phyloP scores from a whole-genome alignment of 2,329 filamentous ascomycete species.

The Colletotrichum nymphaeae region DNA sequence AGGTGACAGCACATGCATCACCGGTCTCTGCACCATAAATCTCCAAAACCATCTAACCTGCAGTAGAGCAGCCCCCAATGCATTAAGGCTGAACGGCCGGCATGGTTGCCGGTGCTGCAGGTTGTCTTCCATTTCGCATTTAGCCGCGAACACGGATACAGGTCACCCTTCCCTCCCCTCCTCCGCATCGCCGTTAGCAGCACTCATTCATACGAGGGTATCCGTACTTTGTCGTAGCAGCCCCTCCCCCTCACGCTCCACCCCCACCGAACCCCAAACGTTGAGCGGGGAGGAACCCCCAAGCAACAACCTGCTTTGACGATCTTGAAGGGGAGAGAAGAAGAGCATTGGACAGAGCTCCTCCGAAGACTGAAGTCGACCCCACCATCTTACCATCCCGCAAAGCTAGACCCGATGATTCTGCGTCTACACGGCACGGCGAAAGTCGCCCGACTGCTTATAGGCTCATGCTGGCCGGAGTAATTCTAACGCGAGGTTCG shows the following conservation, averaged over 20 bases:
- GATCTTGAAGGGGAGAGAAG: not conserved
- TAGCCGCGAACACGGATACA: constrained; percentile 18
- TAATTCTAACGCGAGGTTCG: constrained; percentile 28
- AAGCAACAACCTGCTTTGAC: constrained; percentile 2
- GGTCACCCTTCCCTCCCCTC: not conserved
- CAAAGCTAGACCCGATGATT: not conserved
- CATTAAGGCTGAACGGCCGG: constrained; percentile 1
- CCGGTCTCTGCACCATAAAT: not conserved
- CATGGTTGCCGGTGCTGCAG: not conserved
- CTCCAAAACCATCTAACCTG: not conserved
- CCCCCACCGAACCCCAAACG: constrained; percentile 25
- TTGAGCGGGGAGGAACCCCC: not conserved
- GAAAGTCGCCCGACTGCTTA: not conserved
- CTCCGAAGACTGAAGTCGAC: not conserved
- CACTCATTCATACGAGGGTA: not conserved
- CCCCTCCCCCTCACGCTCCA: constrained; percentile 16
- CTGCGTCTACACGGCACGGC: constrained; percentile 4
- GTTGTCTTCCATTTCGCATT: constrained; percentile 14
- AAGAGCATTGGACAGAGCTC: constrained; percentile 15
- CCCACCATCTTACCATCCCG: constrained; percentile 14
- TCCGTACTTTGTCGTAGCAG: not conserved
- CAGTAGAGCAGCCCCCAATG: not conserved
- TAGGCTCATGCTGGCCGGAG: constrained; percentile 16
- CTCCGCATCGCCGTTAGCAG: not conserved
- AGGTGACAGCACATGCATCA: not conserved